Evolutionary conservation across 176 grass and related monocot species (phyloP), one percentile per base, ranked within the genome.

Genomic region (Triticum timopheevii): DNA sequence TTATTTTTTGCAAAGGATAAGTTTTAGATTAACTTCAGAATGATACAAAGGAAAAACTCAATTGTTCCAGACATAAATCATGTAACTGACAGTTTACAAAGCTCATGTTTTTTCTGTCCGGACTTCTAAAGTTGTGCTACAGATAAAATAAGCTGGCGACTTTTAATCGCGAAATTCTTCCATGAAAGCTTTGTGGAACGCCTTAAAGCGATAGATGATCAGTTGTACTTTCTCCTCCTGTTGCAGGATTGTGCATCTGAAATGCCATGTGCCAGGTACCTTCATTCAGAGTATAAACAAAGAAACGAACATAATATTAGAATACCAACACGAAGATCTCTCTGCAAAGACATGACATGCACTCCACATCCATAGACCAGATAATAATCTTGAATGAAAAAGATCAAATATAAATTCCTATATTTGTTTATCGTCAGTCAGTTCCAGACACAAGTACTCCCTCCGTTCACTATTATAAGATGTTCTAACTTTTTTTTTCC

Each of bases 231-330:
- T 98, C 45, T 93, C 96, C 80, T 95, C 90, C 27, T 87, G 86
- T 38, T 92, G 96, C 58, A 91, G 80, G 63, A 94, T 87, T 63
- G 93, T 93, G 86, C 92, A 96, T 90, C 96, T 93, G 61, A 98
- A 90, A 90, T 96, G 93, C 90, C 91, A 94, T 82, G 92, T 92
- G 31, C 93, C 88, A 64, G 90, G 88, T 77, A 96, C 90, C 93
- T 95, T 54, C 75, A 90, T 95, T 62, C 75, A 90, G 54, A 79
- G 36, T 69, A 38, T 83, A 73, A 77, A n/a, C 73, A 78, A 10
- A 65, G 6, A 83, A 54, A 78, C 9, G 16, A 78, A 68, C 9
- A 87, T 17, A 5, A 61, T 28, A 25, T 90, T 75, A 90, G 89
- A 72, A 83, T 58, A 50, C 11, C 39, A 11, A 79, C 30, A 72